Conservation (phyloP, 2,329 filamentous ascomycete genomes). For the Whalleya microplaca region DNA sequence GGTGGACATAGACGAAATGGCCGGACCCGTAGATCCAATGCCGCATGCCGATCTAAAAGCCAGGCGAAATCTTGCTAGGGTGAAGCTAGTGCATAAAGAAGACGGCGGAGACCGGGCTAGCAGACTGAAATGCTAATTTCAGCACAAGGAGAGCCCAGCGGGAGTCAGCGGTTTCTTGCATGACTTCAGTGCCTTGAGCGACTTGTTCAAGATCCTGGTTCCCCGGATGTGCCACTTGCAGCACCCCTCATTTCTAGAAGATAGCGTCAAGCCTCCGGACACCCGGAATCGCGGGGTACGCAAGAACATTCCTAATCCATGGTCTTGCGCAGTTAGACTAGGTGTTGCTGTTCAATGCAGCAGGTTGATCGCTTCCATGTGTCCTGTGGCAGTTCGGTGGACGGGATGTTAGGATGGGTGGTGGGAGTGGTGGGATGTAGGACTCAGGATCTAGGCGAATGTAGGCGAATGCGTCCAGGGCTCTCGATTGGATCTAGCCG, state of each 20-base stretch:
- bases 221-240: not conserved
- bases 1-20: constrained; percentile 8
- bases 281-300: constrained; percentile 21
- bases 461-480: no score
- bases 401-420: no score
- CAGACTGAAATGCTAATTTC: not conserved
- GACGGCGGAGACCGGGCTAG: not conserved
- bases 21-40: not conserved
- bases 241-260: not conserved
- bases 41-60: not conserved
- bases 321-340: not conserved
- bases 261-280: constrained; percentile 23
- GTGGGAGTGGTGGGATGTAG: no score
- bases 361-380: not conserved
- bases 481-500: not conserved
- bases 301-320: constrained; percentile 1
- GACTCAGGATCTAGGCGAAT: no score
- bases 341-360: not conserved
- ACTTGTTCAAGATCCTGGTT: not conserved
- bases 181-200: no score
- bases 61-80: not conserved
- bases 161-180: not conserved
- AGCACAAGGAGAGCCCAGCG: not conserved
- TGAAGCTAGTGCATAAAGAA: not conserved
- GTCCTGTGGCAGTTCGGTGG: no score